Conservation (phyloP, 2,329 filamentous ascomycete genomes). For the Fusarium vanettenii region DNA sequence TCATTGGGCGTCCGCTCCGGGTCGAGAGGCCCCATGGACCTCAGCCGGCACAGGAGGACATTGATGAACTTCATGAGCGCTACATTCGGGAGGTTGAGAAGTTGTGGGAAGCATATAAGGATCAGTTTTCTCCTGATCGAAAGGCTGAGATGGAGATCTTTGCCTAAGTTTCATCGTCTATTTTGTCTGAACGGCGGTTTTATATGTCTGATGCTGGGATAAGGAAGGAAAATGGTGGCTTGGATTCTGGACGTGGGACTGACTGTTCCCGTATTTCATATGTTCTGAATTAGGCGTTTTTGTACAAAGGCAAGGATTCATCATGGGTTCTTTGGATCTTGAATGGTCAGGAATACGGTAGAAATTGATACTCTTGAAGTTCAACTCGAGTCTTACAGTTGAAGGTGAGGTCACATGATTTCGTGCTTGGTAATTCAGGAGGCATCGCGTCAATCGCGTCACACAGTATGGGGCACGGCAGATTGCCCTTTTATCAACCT, state of each 20-base stretch:
- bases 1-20: constrained; percentile 84
- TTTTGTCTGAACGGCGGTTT: neutral
- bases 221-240: neutral
- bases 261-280: neutral
- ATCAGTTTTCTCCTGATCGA: constrained; percentile 74
- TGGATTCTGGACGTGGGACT: neutral
- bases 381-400: neutral
- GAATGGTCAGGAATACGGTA: neutral
- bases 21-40: constrained; percentile 68
- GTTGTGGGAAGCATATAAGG: constrained; percentile 83
- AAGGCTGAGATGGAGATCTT: constrained; percentile 76
- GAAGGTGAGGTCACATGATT: constrained; percentile 37
- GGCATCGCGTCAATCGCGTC: constrained; percentile 40
- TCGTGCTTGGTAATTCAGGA: constrained; percentile 26
- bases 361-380: neutral
- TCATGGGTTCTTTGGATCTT: neutral
- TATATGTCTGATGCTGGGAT: neutral
- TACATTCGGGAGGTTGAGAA: constrained; percentile 82
- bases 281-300: constrained; percentile 5
- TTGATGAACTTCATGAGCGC: constrained; percentile 81
- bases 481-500: neutral
- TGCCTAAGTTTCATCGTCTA: constrained; percentile 53
- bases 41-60: constrained; percentile 77
- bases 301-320: neutral
- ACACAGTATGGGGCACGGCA: neutral